Evolutionary conservation across 2,329 filamentous ascomycete genomes (phyloP).

Genomic region (Sporothrix humicola): DNA sequence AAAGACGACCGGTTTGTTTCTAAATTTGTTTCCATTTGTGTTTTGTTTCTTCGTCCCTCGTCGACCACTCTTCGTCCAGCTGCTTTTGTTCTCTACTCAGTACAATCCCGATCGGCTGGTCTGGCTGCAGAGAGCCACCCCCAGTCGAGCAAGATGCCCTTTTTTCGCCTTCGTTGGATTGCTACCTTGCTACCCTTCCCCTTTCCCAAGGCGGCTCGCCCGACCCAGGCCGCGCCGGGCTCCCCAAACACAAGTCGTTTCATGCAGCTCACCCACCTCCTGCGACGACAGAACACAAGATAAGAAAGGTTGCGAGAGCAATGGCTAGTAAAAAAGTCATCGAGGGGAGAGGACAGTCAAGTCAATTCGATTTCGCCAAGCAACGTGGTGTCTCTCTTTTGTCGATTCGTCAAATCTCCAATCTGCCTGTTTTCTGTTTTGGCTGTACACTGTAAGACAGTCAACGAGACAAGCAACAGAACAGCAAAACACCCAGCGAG

Average conservation of each 20-base stretch:
- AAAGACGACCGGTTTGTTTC: background rate
- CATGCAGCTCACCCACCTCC: constrained; percentile 24
- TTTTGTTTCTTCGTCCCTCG: constrained; percentile 4
- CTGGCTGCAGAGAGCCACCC: background rate
- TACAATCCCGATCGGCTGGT: constrained; percentile 12
- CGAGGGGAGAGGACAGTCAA: background rate
- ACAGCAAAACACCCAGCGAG: no score
- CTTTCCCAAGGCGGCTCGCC: background rate
- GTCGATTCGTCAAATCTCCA: background rate
- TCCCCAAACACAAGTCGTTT: constrained; percentile 34
- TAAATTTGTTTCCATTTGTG: background rate
- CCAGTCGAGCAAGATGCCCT: background rate
- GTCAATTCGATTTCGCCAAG: background rate
- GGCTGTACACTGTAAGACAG: constrained; percentile 9
- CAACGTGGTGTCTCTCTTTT: background rate
- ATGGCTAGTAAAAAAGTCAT: background rate
- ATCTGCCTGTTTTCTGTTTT: constrained; percentile 7
- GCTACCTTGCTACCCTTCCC: background rate
- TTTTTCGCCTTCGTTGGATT: background rate
- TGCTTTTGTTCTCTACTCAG: background rate
- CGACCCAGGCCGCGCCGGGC: background rate
- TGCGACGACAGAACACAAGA: background rate
- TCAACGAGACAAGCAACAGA: background rate
- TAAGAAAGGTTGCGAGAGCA: background rate
- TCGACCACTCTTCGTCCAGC: no score